Conservation (phyloP, 352 stramenopile species). For the Phytophthora hybrid region DNA sequence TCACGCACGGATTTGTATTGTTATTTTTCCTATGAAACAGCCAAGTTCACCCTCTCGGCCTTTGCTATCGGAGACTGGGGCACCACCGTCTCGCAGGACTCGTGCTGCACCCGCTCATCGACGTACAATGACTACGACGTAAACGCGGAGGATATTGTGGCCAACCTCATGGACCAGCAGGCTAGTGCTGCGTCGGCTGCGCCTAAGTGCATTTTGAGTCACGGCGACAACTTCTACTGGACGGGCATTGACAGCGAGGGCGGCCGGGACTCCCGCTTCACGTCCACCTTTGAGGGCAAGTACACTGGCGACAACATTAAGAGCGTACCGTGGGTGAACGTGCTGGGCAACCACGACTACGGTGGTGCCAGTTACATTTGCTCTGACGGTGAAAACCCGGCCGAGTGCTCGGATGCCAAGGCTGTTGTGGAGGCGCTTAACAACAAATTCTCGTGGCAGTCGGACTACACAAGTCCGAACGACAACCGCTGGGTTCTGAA, state of each 20-base stretch:
- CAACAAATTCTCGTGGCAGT: constrained; percentile 59
- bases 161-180: constrained; percentile 67
- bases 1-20: constrained; percentile 21
- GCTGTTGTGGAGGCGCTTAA: constrained; percentile 38
- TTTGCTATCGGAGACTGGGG: constrained; percentile 84
- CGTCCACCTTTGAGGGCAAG: constrained; percentile 64
- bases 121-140: constrained; percentile 72
- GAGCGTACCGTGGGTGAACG: constrained; percentile 66
- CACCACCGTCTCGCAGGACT: constrained; percentile 65
- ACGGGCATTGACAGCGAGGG: constrained; percentile 56
- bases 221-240: constrained; percentile 82
- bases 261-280: constrained; percentile 59
- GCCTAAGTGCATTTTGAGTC: constrained; percentile 68
- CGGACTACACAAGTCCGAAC: constrained; percentile 58
- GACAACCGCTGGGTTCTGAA: constrained; percentile 62
- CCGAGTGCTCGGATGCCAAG: constrained; percentile 37
- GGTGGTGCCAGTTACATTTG: constrained; percentile 69
- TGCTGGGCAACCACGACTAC: constrained; percentile 81
- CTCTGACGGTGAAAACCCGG: constrained; percentile 40
- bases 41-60: constrained; percentile 58
- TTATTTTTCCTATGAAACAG: constrained; percentile 15
- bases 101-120: constrained; percentile 73
- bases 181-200: constrained; percentile 42
- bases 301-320: constrained; percentile 59
- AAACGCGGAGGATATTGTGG: constrained; percentile 72